Evolutionary conservation across 2,329 filamentous ascomycete genomes (phyloP).

Genomic region (Fusarium phyllophilum): DNA sequence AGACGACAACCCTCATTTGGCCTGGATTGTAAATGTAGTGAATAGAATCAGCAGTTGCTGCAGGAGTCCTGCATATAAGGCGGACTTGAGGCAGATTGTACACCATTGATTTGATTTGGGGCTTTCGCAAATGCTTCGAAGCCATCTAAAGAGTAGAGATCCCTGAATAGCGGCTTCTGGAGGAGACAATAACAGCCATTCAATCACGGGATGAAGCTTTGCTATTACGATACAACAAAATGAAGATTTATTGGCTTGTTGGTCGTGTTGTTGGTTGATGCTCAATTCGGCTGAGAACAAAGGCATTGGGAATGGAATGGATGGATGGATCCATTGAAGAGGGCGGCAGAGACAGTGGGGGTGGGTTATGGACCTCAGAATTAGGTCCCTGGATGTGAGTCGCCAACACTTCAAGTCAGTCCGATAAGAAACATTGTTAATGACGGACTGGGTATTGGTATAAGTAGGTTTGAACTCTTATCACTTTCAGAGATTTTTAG

Average conservation of each 20-base stretch:
- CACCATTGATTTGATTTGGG: slow-evolving; percentile 23
- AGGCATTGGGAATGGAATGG: not conserved
- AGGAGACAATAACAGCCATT: not conserved
- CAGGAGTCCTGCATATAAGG: not conserved
- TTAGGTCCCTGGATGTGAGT: not conserved
- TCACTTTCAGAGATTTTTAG: too few relatives aligned
- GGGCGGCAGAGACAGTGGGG: slow-evolving; percentile 1
- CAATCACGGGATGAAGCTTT: not conserved
- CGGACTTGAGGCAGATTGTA: not conserved
- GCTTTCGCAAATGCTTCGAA: not conserved
- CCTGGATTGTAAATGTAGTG: not conserved
- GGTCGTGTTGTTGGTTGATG: slow-evolving; percentile 16
- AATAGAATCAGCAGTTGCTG: not conserved
- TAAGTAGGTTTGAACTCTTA: not conserved
- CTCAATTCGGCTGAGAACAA: slow-evolving; percentile 1
- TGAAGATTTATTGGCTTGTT: slow-evolving; percentile 8
- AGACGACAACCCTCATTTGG: not conserved
- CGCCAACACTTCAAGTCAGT: not conserved
- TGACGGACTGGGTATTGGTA: not conserved
- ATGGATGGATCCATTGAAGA: not conserved
- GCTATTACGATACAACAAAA: not conserved
- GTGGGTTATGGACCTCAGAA: not conserved
- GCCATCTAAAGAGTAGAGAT: not conserved
- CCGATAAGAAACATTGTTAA: not conserved
- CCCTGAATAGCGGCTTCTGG: not conserved